Evolutionary conservation across 306 rosid species (phyloP), one percentile per base, ranked within the genome.

Genomic region (Castanea crenata): DNA sequence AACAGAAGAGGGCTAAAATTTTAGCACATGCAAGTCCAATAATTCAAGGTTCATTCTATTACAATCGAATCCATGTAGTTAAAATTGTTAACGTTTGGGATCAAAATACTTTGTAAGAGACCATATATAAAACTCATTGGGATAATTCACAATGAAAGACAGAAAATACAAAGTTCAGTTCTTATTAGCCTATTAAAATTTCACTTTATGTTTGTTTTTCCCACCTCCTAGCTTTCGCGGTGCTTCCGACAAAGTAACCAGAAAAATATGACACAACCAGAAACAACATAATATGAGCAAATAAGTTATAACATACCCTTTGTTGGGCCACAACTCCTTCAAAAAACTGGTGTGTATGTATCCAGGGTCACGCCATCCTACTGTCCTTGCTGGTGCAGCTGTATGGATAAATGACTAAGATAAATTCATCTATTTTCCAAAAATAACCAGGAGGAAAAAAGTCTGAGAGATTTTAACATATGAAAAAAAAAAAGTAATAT

Each of bases 251-350:
- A 23, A 23, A 23, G 23, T 23, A 23, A 29, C 23, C 23, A 23
- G 23, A 23, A 23, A 23, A 23, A 23, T 23, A 23, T 23, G 23
- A 23, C 23, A 23, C 23, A 23, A 23, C 23, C 23, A 23, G 23
- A 23, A 23, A 23, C 23, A 23, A 23, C 23, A 23, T 23, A 23
- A 23, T 23, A 23, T 23, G 23, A 23, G 23, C 23, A 23, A 23
- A 23, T 23, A 23, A 23, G 23, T 23, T 23, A 23, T 23, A 23
- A 10, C 87, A 74, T 87, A 92, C 98, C 64, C 79, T 86, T 71
- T 85, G 83, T 87, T 91, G 41, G 97, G 98, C 98, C 98, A 94
- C 79, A 94, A 65, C 46, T 91, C 93, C 89, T 86, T 94, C 73
- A 94, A 83, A 80, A 94, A 94, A 83, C 91, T 83, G 49, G 95